phyloP scores from a whole-genome alignment of 2,329 filamentous ascomycete species.

The Sclerotinia subarctica region DNA sequence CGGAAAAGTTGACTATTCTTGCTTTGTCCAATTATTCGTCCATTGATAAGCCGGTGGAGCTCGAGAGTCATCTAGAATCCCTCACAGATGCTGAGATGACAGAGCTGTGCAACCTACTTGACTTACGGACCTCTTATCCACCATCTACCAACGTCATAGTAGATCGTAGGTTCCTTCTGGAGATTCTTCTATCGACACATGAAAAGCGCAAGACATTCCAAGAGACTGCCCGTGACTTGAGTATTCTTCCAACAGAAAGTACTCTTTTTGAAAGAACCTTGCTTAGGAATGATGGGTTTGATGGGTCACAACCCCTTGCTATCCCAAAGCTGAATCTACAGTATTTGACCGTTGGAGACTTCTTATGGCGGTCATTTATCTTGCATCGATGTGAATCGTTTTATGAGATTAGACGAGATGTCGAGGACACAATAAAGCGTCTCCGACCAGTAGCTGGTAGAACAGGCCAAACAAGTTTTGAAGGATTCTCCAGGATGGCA shows the following conservation, averaged over 20 bases:
- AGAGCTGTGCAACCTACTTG: slow-evolving; percentile 65
- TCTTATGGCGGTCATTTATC: slow-evolving; percentile 91
- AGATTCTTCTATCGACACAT: slow-evolving; percentile 71
- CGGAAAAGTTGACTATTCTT: slow-evolving; percentile 84
- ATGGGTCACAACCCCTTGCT: slow-evolving; percentile 81
- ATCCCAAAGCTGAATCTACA: slow-evolving; percentile 94
- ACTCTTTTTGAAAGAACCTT: slow-evolving; percentile 76
- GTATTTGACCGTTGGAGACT: slow-evolving; percentile 91
- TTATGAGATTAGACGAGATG: slow-evolving; percentile 87
- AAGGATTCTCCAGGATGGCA: slow-evolving; percentile 88
- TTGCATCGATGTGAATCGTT: slow-evolving; percentile 89
- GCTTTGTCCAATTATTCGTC: slow-evolving; percentile 90
- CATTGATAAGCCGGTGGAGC: slow-evolving; percentile 75
- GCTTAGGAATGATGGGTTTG: slow-evolving; percentile 78
- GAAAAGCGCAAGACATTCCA: slow-evolving; percentile 81
- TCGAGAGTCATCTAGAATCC: slow-evolving; percentile 69
- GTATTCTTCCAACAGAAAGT: slow-evolving; percentile 79
- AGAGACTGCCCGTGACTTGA: slow-evolving; percentile 67
- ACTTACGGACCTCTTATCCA: slow-evolving; percentile 81
- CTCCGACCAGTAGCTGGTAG: slow-evolving; percentile 66
- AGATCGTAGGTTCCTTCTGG: slow-evolving; percentile 63
- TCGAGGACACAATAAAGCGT: slow-evolving; percentile 77
- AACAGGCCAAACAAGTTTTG: slow-evolving; percentile 67
- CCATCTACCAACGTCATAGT: slow-evolving; percentile 60
- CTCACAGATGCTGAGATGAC: slow-evolving; percentile 73